Evolutionary conservation across 2,329 filamentous ascomycete species (phyloP), one percentile per base, ranked within the genome.

Genomic region (Cladosporium sp.): DNA sequence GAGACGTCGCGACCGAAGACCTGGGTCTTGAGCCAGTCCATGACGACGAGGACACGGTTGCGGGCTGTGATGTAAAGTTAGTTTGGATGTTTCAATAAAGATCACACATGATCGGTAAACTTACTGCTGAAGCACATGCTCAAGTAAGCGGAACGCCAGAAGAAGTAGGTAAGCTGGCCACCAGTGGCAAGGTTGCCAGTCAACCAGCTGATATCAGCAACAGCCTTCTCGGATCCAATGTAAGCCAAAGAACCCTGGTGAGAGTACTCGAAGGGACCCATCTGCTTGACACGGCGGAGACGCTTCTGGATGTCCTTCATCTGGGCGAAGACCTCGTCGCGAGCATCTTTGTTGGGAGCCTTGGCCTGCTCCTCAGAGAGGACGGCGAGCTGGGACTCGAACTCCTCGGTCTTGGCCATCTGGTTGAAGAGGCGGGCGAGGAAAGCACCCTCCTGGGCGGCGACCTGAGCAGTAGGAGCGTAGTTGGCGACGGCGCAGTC

Each of bases 81-180:
- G 66, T 48, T 17, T 15, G 3, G 13, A 13, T 17, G 1, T 8
- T 53, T 32, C 10, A 42, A 36, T 15, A 6, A 19, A 15, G 2
- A 32, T 39, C 9, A 20, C 15, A 57, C 12, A 53, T 37, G 55
- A 48, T 32, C 13, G 25, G 4, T 49, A 61, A 50, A 89, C 90
- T 86, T 83, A 94, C 91, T 92, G 86, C 92, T 97, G 77, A 99
- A 99, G 85, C 93, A 97, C 94, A 99, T 99, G 82, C 91, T 97
- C 74, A 99, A 80, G 76, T 99, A 99, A 56, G 93, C 94, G 72
- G 90, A 95, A 74, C 92, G 85, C 94, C 94, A 99, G 85, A 99
- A 99, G 66, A 97, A 84, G 79, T 96, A 99, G 57, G 94, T 99
- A 77, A 97, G 80, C 60, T 71, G 70, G 72, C 94, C 94, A 72